phyloP scores from a whole-genome alignment of 1,139 yeast species.

The Torulaspora pretoriensis region DNA sequence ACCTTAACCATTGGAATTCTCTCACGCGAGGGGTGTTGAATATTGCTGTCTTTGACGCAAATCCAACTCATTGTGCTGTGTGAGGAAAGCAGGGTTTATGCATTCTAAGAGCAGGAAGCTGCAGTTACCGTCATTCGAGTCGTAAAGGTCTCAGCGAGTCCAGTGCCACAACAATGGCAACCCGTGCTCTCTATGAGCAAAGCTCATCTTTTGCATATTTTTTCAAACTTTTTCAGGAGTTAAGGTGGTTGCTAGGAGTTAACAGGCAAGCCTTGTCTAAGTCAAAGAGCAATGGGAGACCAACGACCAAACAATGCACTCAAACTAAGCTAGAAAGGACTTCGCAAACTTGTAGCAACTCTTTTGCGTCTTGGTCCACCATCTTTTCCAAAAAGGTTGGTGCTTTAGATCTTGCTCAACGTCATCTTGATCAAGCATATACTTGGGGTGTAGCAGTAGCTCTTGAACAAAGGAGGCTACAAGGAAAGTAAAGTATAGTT shows the following conservation, averaged over 20 bases:
- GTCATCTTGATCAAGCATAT: conserved; percentile 36
- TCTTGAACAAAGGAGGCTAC: conserved; percentile 54
- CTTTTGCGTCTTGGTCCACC: conserved; percentile 35
- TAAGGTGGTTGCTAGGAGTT: conserved; percentile 1
- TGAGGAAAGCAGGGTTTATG: not conserved
- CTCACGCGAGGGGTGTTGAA: not conserved
- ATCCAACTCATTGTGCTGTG: not conserved
- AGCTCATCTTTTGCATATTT: not conserved
- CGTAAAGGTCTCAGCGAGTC: not conserved
- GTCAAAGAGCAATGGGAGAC: not conserved
- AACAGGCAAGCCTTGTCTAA: not conserved
- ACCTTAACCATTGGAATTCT: not conserved
- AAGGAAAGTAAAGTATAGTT: conserved; percentile 65
- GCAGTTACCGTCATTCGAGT: not conserved
- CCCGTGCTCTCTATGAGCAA: not conserved
- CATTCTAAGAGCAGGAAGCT: not conserved
- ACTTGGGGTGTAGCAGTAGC: conserved; percentile 35
- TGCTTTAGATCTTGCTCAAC: conserved; percentile 38
- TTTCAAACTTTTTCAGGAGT: conserved; percentile 5
- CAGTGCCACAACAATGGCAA: no score
- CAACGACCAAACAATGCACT: conserved; percentile 13
- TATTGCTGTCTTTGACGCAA: not conserved
- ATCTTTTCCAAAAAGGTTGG: conserved; percentile 28
- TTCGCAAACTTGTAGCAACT: conserved; percentile 29
- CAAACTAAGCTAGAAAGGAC: conserved; percentile 6